These are phyloP conservation scores for Pythium apleroticum DNA, from an alignment of 352 stramenopile genomes.

Conservation along the genomic window DNA sequence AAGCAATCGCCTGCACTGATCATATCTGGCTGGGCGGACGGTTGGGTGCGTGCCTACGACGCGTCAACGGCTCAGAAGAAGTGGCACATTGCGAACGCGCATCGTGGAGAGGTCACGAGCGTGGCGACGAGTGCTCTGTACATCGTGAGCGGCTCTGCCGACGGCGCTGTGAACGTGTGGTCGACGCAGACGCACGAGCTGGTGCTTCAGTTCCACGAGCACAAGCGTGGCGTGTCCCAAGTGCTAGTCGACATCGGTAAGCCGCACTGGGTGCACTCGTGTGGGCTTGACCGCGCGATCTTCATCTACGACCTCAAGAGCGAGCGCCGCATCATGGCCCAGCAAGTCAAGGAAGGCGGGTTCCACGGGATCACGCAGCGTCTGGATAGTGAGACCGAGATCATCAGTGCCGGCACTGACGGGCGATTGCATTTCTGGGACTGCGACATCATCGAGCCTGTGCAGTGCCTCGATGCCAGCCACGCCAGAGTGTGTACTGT, in stretches of 20 bases:
- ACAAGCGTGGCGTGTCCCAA: constrained; percentile 78
- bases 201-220: constrained; percentile 90
- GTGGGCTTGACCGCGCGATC: constrained; percentile 78
- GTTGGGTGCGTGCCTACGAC: constrained; percentile 71
- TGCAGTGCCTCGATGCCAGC: constrained; percentile 52
- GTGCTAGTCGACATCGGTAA: constrained; percentile 78
- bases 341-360: constrained; percentile 75
- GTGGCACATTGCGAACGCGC: constrained; percentile 88
- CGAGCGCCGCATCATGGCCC: constrained; percentile 75
- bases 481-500: constrained; percentile 42
- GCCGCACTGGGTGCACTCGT: constrained; percentile 87
- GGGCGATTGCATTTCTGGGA: constrained; percentile 90
- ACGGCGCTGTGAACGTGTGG: constrained; percentile 91
- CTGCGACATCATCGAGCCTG: constrained; percentile 84
- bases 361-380: constrained; percentile 87
- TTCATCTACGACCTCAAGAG: constrained; percentile 92
- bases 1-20: constrained; percentile 29
- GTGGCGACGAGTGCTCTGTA: constrained; percentile 65
- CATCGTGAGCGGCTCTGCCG: constrained; percentile 77
- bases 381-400: constrained; percentile 88
- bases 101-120: constrained; percentile 81
- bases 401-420: constrained; percentile 83
- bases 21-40: constrained; percentile 73
- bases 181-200: constrained; percentile 80
- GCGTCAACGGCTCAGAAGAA: constrained; percentile 44